These are phyloP conservation scores for Kalmanozyma brasiliensis DNA, from an alignment of 1,284 basidiomycete species.

Conservation along the genomic window DNA sequence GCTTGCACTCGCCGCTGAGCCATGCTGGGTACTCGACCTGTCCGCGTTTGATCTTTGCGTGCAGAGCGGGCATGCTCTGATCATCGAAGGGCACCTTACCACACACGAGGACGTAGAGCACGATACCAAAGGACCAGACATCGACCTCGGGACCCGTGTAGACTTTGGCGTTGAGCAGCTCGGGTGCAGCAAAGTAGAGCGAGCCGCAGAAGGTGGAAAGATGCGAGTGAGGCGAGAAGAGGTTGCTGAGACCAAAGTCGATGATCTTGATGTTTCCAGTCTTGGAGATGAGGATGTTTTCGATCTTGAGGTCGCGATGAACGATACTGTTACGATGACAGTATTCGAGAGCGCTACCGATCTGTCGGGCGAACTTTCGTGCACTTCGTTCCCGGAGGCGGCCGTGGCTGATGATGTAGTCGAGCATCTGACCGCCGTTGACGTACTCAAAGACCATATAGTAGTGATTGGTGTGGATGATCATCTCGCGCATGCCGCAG, in stretches of 20 bases:
- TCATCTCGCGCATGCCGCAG: constrained; percentile 98
- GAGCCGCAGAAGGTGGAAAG: constrained; percentile 96
- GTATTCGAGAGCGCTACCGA: constrained; percentile 93
- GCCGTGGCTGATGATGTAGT: constrained; percentile 99
- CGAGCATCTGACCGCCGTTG: constrained; percentile 98
- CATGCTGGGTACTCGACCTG: constrained; percentile 96
- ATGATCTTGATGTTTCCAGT: constrained; percentile 99
- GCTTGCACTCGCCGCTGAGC: constrained; percentile 95
- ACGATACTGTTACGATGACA: constrained; percentile 98
- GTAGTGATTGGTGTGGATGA: constrained; percentile 76
- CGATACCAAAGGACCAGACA: constrained; percentile 98
- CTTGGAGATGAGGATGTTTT: constrained; percentile 98
- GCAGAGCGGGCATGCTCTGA: constrained; percentile 97
- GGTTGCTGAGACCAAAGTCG: constrained; percentile 96
- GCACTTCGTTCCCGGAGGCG: constrained; percentile 92
- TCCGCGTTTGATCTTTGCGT: constrained; percentile 98
- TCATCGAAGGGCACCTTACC: constrained; percentile 99
- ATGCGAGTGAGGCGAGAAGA: constrained; percentile 86
- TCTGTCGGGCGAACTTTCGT: constrained; percentile 95
- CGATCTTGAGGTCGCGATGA: constrained; percentile 97
- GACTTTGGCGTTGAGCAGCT: constrained; percentile 92
- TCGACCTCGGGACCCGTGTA: constrained; percentile 98
- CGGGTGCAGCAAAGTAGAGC: constrained; percentile 96
- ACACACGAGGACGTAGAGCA: constrained; percentile 95
- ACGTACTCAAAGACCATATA: constrained; percentile 99